Conservation (phyloP, 495 filamentous ascomycete species). For the Trichoderma reesei region DNA sequence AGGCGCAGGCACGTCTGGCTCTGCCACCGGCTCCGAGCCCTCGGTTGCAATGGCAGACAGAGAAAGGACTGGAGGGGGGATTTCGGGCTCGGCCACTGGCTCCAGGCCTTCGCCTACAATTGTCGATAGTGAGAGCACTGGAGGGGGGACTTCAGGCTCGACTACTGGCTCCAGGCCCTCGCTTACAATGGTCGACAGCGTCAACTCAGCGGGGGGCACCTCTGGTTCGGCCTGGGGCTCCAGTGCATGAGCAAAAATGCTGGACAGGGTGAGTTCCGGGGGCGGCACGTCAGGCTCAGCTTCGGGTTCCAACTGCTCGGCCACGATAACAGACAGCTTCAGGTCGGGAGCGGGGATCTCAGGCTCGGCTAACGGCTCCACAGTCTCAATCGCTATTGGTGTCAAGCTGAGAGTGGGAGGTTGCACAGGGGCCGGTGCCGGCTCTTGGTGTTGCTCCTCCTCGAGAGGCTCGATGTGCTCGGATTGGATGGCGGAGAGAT, state of each 20-base stretch:
- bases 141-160: conserved; percentile 16
- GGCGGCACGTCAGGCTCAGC: conserved; percentile 20
- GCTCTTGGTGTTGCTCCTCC: conserved; percentile 12
- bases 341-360: conserved; percentile 17
- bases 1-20: background rate
- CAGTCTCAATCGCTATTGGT: conserved; percentile 18
- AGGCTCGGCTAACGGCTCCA: conserved; percentile 21
- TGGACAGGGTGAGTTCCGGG: conserved; percentile 17
- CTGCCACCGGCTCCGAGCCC: conserved; percentile 11
- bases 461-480: conserved; percentile 25
- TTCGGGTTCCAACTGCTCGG: conserved; percentile 21
- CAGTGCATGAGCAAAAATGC: conserved; percentile 16
- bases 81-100: conserved; percentile 14
- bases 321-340: conserved; percentile 14
- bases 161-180: conserved; percentile 18
- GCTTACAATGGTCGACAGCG: conserved; percentile 21
- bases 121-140: conserved; percentile 20
- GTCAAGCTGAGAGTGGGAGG: conserved; percentile 19
- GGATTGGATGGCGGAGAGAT: conserved; percentile 20
- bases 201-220: conserved; percentile 16
- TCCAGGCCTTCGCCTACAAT: conserved; percentile 15
- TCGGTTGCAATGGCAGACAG: conserved; percentile 23
- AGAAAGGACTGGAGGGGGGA: conserved; percentile 15
- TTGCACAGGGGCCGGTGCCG: conserved; percentile 9
- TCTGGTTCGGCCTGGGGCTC: conserved; percentile 22